These are phyloP conservation scores for Kodamaea nitidulidarum DNA, from an alignment of 805 yeast genomes.

Conservation along the genomic window DNA sequence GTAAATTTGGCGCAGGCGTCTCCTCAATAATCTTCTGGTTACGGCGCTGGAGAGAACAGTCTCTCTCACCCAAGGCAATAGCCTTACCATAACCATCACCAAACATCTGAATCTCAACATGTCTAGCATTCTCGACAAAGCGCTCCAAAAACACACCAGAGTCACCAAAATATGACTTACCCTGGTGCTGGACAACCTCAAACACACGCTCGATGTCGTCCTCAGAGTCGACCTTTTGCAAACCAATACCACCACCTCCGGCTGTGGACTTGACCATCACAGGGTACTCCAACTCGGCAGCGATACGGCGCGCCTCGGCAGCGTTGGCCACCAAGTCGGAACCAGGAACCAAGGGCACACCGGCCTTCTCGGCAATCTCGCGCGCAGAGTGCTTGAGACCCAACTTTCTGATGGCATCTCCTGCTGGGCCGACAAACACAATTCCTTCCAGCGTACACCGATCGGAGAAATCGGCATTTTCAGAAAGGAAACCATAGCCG, in stretches of 20 bases:
- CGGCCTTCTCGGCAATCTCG: slow-evolving; percentile 86
- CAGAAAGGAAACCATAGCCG: slow-evolving; percentile 95
- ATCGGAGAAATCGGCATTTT: slow-evolving; percentile 94
- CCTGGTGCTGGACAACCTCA: slow-evolving; percentile 90
- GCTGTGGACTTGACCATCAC: slow-evolving; percentile 97
- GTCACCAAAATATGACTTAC: slow-evolving; percentile 88
- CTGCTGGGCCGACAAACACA: slow-evolving; percentile 94
- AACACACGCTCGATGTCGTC: slow-evolving; percentile 80
- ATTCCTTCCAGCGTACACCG: slow-evolving; percentile 78
- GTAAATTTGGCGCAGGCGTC: slow-evolving; percentile 95
- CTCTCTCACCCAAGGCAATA: slow-evolving; percentile 93
- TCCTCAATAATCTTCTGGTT: slow-evolving; percentile 96
- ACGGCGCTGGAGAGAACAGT: slow-evolving; percentile 95
- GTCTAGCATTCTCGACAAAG: slow-evolving; percentile 92
- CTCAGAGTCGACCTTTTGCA: slow-evolving; percentile 85
- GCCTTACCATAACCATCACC: slow-evolving; percentile 96
- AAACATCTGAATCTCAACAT: slow-evolving; percentile 93
- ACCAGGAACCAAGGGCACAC: slow-evolving; percentile 97
- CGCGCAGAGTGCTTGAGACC: slow-evolving; percentile 97
- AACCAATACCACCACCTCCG: slow-evolving; percentile 99
- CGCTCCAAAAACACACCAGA: slow-evolving; percentile 93
- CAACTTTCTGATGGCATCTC: slow-evolving; percentile 83
- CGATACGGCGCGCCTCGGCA: slow-evolving; percentile 71
- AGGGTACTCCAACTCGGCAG: slow-evolving; percentile 76
- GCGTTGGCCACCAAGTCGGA: slow-evolving; percentile 73